phyloP scores from a whole-genome alignment of 2,329 filamentous ascomycete genomes.

The Colletotrichum acutatum region DNA sequence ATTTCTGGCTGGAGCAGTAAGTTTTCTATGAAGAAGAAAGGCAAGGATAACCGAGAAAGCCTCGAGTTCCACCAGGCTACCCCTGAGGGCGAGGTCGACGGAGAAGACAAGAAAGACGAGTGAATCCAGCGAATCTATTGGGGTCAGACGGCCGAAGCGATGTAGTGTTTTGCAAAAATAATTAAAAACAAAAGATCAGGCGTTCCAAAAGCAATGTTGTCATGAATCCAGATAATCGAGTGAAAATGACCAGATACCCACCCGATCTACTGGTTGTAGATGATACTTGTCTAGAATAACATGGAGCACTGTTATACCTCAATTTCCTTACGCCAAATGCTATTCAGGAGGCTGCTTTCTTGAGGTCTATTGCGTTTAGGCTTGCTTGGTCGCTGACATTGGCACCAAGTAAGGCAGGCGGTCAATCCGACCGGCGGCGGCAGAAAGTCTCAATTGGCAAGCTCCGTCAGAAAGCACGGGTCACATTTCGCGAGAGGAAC shows the following conservation, averaged over 20 bases:
- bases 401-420: conserved; percentile 8
- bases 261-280: no score
- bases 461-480: conserved; percentile 29
- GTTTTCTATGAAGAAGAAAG: conserved; percentile 71
- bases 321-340: not conserved
- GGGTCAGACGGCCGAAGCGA: not conserved
- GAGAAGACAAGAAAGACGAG: conserved; percentile 33
- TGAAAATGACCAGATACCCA: no score
- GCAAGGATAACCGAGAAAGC: conserved; percentile 65
- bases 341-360: not conserved
- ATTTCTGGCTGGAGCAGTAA: conserved; percentile 60
- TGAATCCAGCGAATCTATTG: conserved; percentile 7
- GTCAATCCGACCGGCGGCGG: not conserved
- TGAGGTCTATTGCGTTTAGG: not conserved
- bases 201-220: not conserved
- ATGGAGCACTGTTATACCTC: not conserved
- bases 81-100: conserved; percentile 24
- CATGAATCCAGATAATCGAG: no score
- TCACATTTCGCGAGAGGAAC: conserved; percentile 1
- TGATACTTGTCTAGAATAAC: not conserved
- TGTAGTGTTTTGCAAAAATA: conserved; percentile 8
- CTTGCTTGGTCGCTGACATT: not conserved
- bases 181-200: conserved; percentile 7
- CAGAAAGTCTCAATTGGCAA: conserved; percentile 34
- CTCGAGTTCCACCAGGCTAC: conserved; percentile 58